Conservation (phyloP, 2,329 filamentous ascomycete species). For the Ceratocystis alfenasii region DNA sequence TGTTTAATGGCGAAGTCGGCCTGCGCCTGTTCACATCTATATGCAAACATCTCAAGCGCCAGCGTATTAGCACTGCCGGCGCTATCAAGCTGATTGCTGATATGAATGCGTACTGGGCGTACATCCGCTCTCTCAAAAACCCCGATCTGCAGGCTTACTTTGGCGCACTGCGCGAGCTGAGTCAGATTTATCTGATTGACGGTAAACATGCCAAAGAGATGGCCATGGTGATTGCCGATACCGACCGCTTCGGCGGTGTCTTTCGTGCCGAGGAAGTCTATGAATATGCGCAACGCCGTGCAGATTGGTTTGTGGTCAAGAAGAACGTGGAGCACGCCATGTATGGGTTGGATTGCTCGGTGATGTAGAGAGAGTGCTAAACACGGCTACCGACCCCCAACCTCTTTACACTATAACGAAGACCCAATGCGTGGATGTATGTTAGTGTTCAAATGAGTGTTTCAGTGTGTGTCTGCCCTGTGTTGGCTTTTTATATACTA, state of each 20-base stretch:
- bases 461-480: no score
- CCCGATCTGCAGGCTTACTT: slow-evolving; percentile 80
- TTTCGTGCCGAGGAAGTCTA: slow-evolving; percentile 95
- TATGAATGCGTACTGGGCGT: slow-evolving; percentile 86
- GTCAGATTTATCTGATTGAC: slow-evolving; percentile 91
- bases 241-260: slow-evolving; percentile 77
- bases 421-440: no score
- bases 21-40: slow-evolving; percentile 81
- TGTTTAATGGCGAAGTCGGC: slow-evolving; percentile 96
- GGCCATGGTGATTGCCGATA: slow-evolving; percentile 87
- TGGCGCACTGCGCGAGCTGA: slow-evolving; percentile 77
- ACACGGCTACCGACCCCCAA: neutral
- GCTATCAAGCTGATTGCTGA: slow-evolving; percentile 90
- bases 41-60: slow-evolving; percentile 95
- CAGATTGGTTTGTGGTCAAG: slow-evolving; percentile 89
- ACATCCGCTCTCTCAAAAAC: slow-evolving; percentile 71
- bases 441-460: no score
- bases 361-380: slow-evolving; percentile 52
- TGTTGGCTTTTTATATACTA: no score
- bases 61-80: slow-evolving; percentile 79
- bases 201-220: slow-evolving; percentile 76
- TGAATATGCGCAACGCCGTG: slow-evolving; percentile 85
- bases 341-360: slow-evolving; percentile 80
- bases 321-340: slow-evolving; percentile 86
- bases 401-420: no score